phyloP scores from a whole-genome alignment of 768 basidiomycete species.

The Tylopilus cervinicoccineus region DNA sequence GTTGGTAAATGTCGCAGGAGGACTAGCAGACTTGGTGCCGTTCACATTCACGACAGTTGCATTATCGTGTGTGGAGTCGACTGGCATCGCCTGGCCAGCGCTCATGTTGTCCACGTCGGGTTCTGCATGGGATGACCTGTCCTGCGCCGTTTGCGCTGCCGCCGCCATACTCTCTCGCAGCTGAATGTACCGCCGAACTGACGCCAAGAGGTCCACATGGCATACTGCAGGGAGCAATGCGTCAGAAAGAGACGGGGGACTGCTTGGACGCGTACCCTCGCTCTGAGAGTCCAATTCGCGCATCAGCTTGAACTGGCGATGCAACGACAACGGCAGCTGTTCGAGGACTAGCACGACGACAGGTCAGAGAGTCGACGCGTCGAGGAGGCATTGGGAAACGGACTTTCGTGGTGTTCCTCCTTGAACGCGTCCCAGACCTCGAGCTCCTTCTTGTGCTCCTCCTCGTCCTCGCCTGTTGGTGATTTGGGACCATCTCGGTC shows the following conservation, averaged over 20 bases:
- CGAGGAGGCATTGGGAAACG: slow-evolving; percentile 7
- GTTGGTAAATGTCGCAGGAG: slow-evolving; percentile 13
- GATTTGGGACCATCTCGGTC: slow-evolving; percentile 1
- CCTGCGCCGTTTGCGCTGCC: slow-evolving; percentile 9
- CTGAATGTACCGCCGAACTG: slow-evolving; percentile 45
- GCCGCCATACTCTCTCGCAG: slow-evolving; percentile 30
- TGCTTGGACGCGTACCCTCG: slow-evolving; percentile 38
- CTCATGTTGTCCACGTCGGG: background rate
- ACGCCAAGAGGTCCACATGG: slow-evolving; percentile 39
- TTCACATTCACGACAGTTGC: background rate
- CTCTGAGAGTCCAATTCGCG: slow-evolving; percentile 69
- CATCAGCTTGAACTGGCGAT: slow-evolving; percentile 66
- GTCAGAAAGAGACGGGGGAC: background rate
- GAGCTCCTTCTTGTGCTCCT: slow-evolving; percentile 47
- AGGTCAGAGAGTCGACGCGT: background rate
- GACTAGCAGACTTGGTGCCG: background rate
- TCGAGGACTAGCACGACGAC: slow-evolving; percentile 53
- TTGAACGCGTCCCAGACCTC: slow-evolving; percentile 72
- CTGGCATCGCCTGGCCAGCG: slow-evolving; percentile 4
- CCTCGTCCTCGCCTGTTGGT: slow-evolving; percentile 16
- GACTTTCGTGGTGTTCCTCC: slow-evolving; percentile 80
- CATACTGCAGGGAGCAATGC: slow-evolving; percentile 30
- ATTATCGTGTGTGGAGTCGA: background rate
- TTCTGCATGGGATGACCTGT: background rate
- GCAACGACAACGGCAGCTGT: slow-evolving; percentile 71